These are phyloP conservation scores for Cutaneotrichosporon cavernicola DNA, from an alignment of 1,284 basidiomycete genomes.

Conservation along the genomic window DNA sequence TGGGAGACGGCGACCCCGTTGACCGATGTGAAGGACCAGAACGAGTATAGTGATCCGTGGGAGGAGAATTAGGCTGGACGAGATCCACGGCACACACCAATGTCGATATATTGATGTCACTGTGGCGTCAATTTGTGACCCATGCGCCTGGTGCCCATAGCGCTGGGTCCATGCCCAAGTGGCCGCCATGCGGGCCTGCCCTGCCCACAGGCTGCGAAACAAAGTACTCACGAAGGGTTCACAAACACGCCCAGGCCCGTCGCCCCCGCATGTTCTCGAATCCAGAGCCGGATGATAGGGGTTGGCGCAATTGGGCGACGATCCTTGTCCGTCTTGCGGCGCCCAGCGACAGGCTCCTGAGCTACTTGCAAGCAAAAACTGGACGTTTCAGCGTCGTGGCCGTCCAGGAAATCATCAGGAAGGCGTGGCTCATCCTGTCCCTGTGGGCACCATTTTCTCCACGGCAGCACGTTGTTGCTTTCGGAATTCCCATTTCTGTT, in stretches of 20 bases:
- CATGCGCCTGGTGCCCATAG: not conserved
- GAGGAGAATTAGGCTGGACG: not conserved
- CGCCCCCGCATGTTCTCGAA: constrained; percentile 22
- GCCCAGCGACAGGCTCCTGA: constrained; percentile 37
- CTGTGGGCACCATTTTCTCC: not conserved
- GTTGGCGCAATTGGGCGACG: constrained; percentile 36
- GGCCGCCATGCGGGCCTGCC: not conserved
- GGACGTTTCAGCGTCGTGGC: not conserved
- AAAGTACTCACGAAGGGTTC: constrained; percentile 19
- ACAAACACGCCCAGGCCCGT: constrained; percentile 12
- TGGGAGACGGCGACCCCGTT: not conserved
- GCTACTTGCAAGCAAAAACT: constrained; percentile 35
- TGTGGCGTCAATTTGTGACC: constrained; percentile 15
- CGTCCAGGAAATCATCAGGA: not conserved
- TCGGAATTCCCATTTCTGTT: not conserved
- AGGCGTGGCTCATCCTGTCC: not conserved
- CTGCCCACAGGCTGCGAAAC: not conserved
- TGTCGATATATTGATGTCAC: constrained; percentile 30
- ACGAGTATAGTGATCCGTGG: not conserved
- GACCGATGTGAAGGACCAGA: not conserved
- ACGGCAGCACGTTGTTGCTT: not conserved
- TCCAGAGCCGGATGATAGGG: constrained; percentile 34
- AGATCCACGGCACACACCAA: constrained; percentile 36
- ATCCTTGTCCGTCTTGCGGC: constrained; percentile 42
- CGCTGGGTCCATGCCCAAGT: not conserved